These are phyloP conservation scores for Candida stauntonica DNA, from an alignment of 805 yeast species.

Conservation along the genomic window DNA sequence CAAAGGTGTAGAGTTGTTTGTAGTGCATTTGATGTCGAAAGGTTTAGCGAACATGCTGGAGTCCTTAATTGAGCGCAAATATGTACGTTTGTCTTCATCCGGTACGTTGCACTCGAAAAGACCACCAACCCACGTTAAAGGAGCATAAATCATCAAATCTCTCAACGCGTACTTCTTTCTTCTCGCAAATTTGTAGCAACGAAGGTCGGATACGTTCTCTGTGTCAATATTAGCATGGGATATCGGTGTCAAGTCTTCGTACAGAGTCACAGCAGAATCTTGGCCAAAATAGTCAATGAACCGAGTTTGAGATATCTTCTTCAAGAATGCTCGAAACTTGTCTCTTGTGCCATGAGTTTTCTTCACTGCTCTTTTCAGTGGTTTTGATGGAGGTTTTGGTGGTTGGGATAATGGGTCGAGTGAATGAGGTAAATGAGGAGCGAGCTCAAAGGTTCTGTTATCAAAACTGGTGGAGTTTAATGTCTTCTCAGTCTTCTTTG, in stretches of 20 bases:
- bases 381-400: background rate
- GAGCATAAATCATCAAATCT: conserved; percentile 43
- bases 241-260: conserved; percentile 15
- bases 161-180: conserved; percentile 47
- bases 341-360: conserved; percentile 2
- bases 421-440: too few relatives aligned
- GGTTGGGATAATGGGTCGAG: too few relatives aligned
- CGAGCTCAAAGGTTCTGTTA: background rate
- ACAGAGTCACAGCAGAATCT: conserved; percentile 13
- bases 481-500: background rate
- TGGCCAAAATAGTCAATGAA: conserved; percentile 20
- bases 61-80: conserved; percentile 18
- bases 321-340: conserved; percentile 10
- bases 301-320: conserved; percentile 8
- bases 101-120: conserved; percentile 47
- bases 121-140: conserved; percentile 61
- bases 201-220: conserved; percentile 24
- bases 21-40: conserved; percentile 33
- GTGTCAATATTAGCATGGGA: conserved; percentile 13
- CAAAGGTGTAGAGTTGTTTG: conserved; percentile 38
- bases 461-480: background rate
- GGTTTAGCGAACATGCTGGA: conserved; percentile 6
- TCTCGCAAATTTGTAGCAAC: conserved; percentile 58
- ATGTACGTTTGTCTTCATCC: conserved; percentile 24
- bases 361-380: background rate